Evolutionary conservation across 495 filamentous ascomycete genomes (phyloP).

Genomic region (Podospora fimiseda): DNA sequence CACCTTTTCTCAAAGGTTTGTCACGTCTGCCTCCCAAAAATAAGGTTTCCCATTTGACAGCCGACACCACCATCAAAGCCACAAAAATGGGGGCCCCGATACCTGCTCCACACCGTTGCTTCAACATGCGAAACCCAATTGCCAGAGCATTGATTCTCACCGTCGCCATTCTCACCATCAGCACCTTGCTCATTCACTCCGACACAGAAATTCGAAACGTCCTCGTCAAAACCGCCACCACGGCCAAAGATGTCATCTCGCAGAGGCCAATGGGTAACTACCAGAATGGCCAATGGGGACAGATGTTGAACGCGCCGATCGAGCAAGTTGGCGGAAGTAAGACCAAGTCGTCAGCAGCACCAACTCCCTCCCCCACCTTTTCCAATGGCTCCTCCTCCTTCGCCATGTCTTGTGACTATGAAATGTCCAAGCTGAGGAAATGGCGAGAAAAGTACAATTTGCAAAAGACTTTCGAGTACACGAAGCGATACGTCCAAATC

Average conservation of each 20-base stretch:
- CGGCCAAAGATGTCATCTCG: constrained; percentile 26
- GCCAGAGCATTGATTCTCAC: constrained; percentile 33
- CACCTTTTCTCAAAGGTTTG: too few relatives aligned
- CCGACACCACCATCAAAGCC: too few relatives aligned
- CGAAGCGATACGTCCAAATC: constrained; percentile 44
- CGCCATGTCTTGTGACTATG: constrained; percentile 40
- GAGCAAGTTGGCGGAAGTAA: constrained; percentile 3
- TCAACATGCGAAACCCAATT: constrained; percentile 41
- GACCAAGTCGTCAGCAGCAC: constrained; percentile 11
- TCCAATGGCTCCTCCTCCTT: constrained; percentile 13
- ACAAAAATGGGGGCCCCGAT: constrained; percentile 35
- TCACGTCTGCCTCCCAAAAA: too few relatives aligned
- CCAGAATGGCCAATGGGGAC: constrained; percentile 5
- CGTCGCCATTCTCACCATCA: constrained; percentile 28
- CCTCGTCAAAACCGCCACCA: constrained; percentile 32
- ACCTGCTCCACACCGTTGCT: constrained; percentile 32
- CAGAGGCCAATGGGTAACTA: constrained; percentile 27
- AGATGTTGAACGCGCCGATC: neutral
- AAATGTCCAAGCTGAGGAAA: constrained; percentile 33
- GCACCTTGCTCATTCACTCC: constrained; percentile 30
- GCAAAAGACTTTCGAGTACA: constrained; percentile 44
- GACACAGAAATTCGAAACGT: constrained; percentile 34
- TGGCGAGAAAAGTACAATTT: constrained; percentile 42
- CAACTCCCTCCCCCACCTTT: constrained; percentile 2
- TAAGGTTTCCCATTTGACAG: too few relatives aligned